Percentiles rank a stretch among this genome's conserved stretches.
These are phyloP conservation scores for Jackrogersella multiformis DNA, from an alignment of 495 filamentous ascomycete species.

Conservation along the genomic window DNA sequence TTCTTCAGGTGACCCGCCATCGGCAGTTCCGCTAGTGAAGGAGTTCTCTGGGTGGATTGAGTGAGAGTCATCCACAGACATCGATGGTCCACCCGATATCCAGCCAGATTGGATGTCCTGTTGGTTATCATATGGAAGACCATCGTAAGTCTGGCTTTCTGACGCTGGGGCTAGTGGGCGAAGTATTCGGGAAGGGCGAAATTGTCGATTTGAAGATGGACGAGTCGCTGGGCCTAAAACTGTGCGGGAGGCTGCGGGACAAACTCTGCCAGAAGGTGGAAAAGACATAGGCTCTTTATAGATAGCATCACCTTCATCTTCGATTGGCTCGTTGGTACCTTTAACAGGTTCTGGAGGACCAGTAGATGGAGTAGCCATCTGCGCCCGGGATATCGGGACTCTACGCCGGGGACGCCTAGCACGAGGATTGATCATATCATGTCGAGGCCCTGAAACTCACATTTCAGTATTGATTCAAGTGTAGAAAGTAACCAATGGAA, in stretches of 20 bases:
- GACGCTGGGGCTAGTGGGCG: no score
- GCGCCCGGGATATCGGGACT: background rate
- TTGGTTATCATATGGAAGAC: background rate
- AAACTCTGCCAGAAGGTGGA: no score
- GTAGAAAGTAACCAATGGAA: background rate
- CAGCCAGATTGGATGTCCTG: background rate
- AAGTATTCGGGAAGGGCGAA: background rate
- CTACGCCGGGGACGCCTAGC: slow-evolving; percentile 10
- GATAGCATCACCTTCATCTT: background rate
- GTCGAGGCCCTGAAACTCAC: background rate
- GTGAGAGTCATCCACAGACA: no score
- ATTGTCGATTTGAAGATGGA: background rate
- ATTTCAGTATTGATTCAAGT: background rate
- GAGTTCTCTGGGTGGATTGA: no score
- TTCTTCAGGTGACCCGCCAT: no score
- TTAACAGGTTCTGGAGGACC: background rate
- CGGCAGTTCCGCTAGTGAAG: background rate
- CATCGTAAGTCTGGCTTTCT: background rate
- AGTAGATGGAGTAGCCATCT: background rate
- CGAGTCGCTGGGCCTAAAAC: no score
- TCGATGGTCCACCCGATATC: background rate
- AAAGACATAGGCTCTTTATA: no score
- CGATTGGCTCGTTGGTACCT: background rate
- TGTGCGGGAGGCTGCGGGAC: no score
- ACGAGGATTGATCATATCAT: slow-evolving; percentile 3